These are phyloP conservation scores for Chlamydomonas incerta DNA, from an alignment of 139 green algal species.

Conservation along the genomic window DNA sequence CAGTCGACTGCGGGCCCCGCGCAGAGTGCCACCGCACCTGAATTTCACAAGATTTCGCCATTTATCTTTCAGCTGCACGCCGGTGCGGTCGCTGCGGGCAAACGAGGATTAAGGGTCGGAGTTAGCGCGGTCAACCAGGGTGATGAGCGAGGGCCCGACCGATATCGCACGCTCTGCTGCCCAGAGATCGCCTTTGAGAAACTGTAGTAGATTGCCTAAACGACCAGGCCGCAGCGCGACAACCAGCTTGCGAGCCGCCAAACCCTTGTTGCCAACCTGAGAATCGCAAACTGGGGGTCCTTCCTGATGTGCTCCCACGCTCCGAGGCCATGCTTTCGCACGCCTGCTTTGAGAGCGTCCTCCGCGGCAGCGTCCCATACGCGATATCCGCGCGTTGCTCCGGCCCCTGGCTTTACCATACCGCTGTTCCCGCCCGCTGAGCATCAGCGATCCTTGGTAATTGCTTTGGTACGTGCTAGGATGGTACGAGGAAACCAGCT, in stretches of 20 bases:
- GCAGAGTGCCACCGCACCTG: not conserved
- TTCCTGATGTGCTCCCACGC: conserved; percentile 84
- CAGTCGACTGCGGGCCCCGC: not conserved
- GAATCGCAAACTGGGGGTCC: conserved; percentile 67
- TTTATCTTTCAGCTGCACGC: conserved; percentile 86
- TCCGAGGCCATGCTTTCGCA: conserved; percentile 78
- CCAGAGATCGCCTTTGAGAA: too few relatives aligned
- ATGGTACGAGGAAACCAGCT: too few relatives aligned
- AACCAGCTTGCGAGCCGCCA: not conserved
- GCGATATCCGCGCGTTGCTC: conserved; percentile 47
- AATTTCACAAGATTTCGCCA: conserved; percentile 85
- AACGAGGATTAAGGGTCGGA: not conserved
- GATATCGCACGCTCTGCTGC: too few relatives aligned
- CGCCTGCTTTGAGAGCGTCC: conserved; percentile 66
- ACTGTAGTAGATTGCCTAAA: too few relatives aligned
- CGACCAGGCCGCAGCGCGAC: too few relatives aligned
- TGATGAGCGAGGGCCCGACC: not conserved
- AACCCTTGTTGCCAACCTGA: conserved; percentile 55
- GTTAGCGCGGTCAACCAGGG: conserved; percentile 6
- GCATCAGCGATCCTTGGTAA: too few relatives aligned
- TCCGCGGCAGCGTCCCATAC: conserved; percentile 67
- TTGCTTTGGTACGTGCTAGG: too few relatives aligned
- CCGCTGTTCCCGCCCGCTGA: too few relatives aligned
- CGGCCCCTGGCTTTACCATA: not conserved
- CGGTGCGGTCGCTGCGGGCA: conserved; percentile 63